phyloP scores from a whole-genome alignment of 306 rosid genomes.

The Arachis hypogaea region DNA sequence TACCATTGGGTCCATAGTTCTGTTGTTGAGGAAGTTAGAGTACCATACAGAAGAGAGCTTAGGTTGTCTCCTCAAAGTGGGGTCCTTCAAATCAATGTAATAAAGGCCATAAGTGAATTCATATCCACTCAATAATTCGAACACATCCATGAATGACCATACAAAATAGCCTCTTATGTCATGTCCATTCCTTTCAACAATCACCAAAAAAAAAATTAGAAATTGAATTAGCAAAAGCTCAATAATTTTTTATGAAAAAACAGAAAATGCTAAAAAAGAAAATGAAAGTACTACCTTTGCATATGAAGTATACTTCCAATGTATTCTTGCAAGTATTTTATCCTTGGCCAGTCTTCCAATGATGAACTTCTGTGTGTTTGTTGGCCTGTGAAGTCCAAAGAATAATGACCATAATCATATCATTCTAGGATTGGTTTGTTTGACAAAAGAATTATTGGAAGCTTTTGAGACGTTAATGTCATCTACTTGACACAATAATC shows the following conservation, averaged over 20 bases:
- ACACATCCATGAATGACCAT: constrained; percentile 55
- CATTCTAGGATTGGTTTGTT: not conserved
- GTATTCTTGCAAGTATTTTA: constrained; percentile 49
- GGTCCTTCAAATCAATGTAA: constrained; percentile 46
- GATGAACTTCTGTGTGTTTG: constrained; percentile 46
- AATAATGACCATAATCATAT: not conserved
- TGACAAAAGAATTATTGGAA: not conserved
- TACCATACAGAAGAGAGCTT: constrained; percentile 57
- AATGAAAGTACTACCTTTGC: constrained; percentile 48
- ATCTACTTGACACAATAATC: too few species aligned
- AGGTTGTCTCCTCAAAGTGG: constrained; percentile 47
- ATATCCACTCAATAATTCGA: constrained; percentile 48
- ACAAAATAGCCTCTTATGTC: constrained; percentile 53
- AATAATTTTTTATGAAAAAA: not conserved
- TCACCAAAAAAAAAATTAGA: not conserved
- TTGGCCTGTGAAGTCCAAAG: constrained; percentile 44
- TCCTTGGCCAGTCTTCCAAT: constrained; percentile 54
- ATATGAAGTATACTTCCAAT: constrained; percentile 40
- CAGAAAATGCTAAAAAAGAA: not conserved
- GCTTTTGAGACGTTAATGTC: not conserved
- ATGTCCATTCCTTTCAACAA: constrained; percentile 49
- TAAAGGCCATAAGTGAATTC: constrained; percentile 45
- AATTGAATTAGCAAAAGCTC: not conserved
- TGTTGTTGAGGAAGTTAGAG: constrained; percentile 45
- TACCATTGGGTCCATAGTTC: not conserved